Conservation (phyloP, 2,329 filamentous ascomycete species). For the Phoma sp. region DNA sequence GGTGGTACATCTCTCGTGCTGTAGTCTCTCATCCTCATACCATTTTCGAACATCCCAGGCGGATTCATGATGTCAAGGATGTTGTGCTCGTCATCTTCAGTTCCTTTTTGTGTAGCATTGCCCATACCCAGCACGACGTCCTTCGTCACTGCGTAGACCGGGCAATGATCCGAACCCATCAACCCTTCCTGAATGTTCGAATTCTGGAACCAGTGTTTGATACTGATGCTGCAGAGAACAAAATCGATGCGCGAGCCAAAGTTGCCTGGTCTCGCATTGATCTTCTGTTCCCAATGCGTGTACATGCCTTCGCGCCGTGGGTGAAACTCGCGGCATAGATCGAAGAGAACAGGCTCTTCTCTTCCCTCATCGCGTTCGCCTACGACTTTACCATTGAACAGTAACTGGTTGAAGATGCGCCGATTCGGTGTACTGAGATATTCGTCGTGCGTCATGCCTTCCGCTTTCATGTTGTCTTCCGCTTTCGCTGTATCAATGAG, state of each 20-base stretch:
- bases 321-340: constrained; percentile 83
- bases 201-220: constrained; percentile 79
- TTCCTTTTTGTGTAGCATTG: constrained; percentile 1
- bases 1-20: constrained; percentile 69
- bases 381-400: constrained; percentile 73
- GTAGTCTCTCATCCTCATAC: constrained; percentile 71
- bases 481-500: constrained; percentile 79
- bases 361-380: constrained; percentile 71
- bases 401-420: constrained; percentile 83
- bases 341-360: constrained; percentile 76
- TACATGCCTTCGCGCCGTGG: constrained; percentile 86
- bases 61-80: constrained; percentile 81
- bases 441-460: constrained; percentile 69
- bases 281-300: constrained; percentile 94
- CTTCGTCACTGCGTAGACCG: constrained; percentile 79
- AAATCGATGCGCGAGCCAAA: constrained; percentile 94
- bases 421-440: constrained; percentile 76
- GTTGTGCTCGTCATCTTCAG: constrained; percentile 54
- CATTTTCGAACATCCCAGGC: constrained; percentile 70
- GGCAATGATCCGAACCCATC: constrained; percentile 95
- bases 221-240: constrained; percentile 78
- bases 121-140: constrained; percentile 60
- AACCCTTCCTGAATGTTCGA: constrained; percentile 92
- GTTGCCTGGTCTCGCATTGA: constrained; percentile 94
- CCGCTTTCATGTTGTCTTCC: constrained; percentile 73